Conservation (phyloP, 1,139 yeast genomes). For the Debaryomyces udenii region DNA sequence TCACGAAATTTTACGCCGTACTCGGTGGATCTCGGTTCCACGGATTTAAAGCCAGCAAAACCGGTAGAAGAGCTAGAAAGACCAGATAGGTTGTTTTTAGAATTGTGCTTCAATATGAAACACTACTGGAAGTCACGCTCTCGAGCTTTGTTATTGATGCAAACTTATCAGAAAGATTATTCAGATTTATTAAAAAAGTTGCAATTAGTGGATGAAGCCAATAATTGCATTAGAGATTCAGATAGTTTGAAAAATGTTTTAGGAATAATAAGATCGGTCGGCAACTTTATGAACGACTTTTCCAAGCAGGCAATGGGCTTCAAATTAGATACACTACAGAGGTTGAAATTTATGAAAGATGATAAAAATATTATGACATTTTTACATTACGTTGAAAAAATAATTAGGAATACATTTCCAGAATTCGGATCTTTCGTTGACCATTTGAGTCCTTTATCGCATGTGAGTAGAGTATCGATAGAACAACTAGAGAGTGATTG, state of each 20-base stretch:
- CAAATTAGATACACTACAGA: conserved; percentile 76
- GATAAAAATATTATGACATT: conserved; percentile 77
- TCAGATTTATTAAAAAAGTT: conserved; percentile 66
- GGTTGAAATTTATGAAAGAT: conserved; percentile 86
- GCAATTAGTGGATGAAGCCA: conserved; percentile 67
- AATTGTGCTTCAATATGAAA: conserved; percentile 74
- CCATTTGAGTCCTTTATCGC: conserved; percentile 66
- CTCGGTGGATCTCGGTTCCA: conserved; percentile 50
- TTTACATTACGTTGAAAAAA: conserved; percentile 83
- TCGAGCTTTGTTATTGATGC: conserved; percentile 68
- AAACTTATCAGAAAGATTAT: conserved; percentile 75
- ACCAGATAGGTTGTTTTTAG: conserved; percentile 79
- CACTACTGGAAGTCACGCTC: conserved; percentile 88
- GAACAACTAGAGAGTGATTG: conserved; percentile 80
- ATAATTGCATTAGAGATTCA: conserved; percentile 61
- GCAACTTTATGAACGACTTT: conserved; percentile 90
- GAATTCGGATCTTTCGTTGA: conserved; percentile 76
- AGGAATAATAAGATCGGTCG: conserved; percentile 79
- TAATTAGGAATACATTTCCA: conserved; percentile 76
- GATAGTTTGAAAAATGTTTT: conserved; percentile 67
- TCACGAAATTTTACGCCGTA: conserved; percentile 75
- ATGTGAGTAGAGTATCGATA: conserved; percentile 68
- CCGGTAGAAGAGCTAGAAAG: conserved; percentile 70
- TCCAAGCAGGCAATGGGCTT: conserved; percentile 85
- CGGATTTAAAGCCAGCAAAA: conserved; percentile 49